Evolutionary conservation across 768 basidiomycete species (phyloP).

Genomic region (Phanerochaete carnosa): DNA sequence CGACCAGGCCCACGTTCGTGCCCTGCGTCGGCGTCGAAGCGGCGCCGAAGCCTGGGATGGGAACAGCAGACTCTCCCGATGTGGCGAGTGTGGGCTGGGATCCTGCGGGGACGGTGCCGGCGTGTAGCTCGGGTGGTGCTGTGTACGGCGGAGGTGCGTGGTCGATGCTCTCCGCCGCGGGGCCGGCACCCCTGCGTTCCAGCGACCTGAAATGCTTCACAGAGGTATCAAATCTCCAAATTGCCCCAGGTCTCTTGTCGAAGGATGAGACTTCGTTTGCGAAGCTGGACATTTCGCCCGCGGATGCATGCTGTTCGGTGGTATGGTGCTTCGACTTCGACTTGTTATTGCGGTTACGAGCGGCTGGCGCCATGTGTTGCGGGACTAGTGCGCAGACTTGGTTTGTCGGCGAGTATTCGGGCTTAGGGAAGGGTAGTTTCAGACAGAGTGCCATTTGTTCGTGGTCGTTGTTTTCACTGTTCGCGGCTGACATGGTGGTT

Average conservation of each 20-base stretch:
- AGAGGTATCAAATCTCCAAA: not conserved
- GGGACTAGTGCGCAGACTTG: not conserved
- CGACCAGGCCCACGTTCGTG: slow-evolving; percentile 9
- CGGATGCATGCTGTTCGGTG: not conserved
- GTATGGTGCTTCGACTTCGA: not conserved
- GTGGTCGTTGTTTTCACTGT: not conserved
- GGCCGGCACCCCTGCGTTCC: not conserved
- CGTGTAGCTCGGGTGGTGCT: slow-evolving; percentile 8
- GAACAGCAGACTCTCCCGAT: not conserved
- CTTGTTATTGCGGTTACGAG: not conserved
- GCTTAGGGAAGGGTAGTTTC: not conserved
- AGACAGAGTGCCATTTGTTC: not conserved
- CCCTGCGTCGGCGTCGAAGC: not conserved
- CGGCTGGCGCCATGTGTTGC: not conserved
- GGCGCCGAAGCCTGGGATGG: not conserved
- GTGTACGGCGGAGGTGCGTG: slow-evolving; percentile 12
- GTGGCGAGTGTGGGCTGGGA: not conserved
- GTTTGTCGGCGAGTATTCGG: not conserved
- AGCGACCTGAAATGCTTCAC: not conserved
- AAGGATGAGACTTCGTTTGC: not conserved
- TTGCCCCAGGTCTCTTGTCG: not conserved
- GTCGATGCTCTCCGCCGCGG: not conserved
- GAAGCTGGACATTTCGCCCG: not conserved
- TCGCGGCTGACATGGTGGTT: not conserved
- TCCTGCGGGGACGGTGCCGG: not conserved